These are phyloP conservation scores for Podaxis sp. DNA, from an alignment of 768 basidiomycete genomes.

Conservation along the genomic window DNA sequence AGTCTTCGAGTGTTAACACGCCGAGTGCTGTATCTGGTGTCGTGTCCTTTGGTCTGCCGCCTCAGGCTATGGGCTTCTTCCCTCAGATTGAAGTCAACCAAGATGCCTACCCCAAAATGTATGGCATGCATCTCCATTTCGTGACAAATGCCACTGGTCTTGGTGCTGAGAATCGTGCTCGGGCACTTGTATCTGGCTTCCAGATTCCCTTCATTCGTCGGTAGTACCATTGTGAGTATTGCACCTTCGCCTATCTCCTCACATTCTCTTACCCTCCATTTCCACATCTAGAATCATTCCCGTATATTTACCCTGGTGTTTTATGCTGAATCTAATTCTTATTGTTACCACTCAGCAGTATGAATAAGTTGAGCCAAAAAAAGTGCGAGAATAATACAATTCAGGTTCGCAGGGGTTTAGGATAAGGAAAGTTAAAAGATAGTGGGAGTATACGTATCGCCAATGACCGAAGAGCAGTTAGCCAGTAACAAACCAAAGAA, in stretches of 20 bases:
- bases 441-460: background rate
- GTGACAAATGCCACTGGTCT: constrained; percentile 84
- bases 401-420: background rate
- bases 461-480: background rate
- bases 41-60: constrained; percentile 84
- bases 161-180: constrained; percentile 89
- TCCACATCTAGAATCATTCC: background rate
- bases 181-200: constrained; percentile 87
- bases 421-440: background rate
- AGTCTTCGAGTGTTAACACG: constrained; percentile 66
- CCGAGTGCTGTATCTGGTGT: constrained; percentile 84
- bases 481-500: background rate
- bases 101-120: constrained; percentile 81
- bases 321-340: constrained; percentile 8
- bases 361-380: background rate
- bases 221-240: constrained; percentile 30
- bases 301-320: constrained; percentile 4
- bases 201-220: constrained; percentile 79
- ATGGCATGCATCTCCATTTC: constrained; percentile 95
- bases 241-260: background rate
- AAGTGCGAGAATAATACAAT: background rate
- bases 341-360: constrained; percentile 9
- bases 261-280: background rate
- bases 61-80: constrained; percentile 85
- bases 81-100: constrained; percentile 95